Evolutionary conservation across 345 rosid species (phyloP).

Genomic region (Orychophragmus violaceus): DNA sequence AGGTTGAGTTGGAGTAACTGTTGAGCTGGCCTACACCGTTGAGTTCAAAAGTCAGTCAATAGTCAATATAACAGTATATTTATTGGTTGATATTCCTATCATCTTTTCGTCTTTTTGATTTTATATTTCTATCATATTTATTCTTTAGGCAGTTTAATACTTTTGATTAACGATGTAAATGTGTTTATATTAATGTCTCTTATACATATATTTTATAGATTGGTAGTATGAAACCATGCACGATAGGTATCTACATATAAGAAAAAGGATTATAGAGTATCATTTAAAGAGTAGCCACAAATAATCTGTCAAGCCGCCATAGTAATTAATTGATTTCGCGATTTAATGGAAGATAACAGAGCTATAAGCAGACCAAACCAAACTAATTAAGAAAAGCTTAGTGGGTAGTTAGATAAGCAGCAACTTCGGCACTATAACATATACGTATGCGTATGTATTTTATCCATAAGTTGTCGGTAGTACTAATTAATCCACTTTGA

Average conservation of each 20-base stretch:
- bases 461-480: background rate
- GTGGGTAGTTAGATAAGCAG: conserved; percentile 26
- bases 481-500: background rate
- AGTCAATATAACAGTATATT: background rate
- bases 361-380: conserved; percentile 1
- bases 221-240: conserved; percentile 6
- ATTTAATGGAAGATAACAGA: background rate
- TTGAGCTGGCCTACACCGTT: conserved; percentile 15
- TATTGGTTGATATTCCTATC: conserved; percentile 10
- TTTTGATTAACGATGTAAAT: background rate
- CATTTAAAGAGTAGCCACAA: conserved; percentile 13
- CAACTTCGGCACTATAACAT: conserved; percentile 20
- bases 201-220: background rate
- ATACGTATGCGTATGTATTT: background rate
- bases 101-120: no score
- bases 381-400: background rate
- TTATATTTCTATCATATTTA: no score
- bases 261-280: background rate
- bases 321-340: conserved; percentile 7
- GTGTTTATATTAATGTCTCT: conserved; percentile 9
- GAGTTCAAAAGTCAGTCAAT: conserved; percentile 19
- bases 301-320: conserved; percentile 16
- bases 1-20: conserved; percentile 13
- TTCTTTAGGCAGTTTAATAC: conserved; percentile 13
- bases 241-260: background rate